These are phyloP conservation scores for Thielaviopsis ethacetica DNA, from an alignment of 2,329 filamentous ascomycete species.

Conservation along the genomic window DNA sequence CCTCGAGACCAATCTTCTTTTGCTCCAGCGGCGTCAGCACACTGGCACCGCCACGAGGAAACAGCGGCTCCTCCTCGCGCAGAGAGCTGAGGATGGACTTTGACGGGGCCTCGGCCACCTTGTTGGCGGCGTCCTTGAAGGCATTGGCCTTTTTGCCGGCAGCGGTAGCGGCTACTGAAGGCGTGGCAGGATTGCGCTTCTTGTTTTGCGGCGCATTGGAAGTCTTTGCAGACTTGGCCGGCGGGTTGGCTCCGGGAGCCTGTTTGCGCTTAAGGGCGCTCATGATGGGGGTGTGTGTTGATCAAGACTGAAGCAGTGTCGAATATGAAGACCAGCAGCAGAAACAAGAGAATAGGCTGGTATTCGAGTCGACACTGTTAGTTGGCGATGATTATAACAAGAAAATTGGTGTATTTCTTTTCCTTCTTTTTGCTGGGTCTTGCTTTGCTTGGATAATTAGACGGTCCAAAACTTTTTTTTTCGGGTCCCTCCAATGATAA, in stretches of 20 bases:
- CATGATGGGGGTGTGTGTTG: conserved; percentile 25
- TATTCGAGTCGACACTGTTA: conserved; percentile 4
- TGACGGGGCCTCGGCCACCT: conserved; percentile 19
- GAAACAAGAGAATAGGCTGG: background rate
- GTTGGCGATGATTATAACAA: background rate
- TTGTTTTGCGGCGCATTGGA: conserved; percentile 30
- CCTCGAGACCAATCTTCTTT: conserved; percentile 90
- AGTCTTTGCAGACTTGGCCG: conserved; percentile 32
- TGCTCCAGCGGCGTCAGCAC: conserved; percentile 85
- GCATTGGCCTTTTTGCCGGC: conserved; percentile 18
- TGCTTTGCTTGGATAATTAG: conserved; percentile 10
- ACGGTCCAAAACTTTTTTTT: conserved; percentile 20
- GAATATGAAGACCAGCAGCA: conserved; percentile 5
- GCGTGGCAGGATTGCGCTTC: conserved; percentile 23
- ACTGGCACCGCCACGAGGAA: conserved; percentile 83
- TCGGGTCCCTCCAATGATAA: conserved; percentile 13
- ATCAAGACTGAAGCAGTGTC: conserved; percentile 1
- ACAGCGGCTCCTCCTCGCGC: conserved; percentile 72
- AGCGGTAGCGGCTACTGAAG: conserved; percentile 9
- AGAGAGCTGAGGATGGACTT: conserved; percentile 29
- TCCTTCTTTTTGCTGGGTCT: background rate
- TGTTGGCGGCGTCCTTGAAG: conserved; percentile 20
- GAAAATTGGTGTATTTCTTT: background rate
- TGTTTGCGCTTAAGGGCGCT: conserved; percentile 42
- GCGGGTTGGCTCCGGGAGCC: conserved; percentile 33